Conservation (phyloP, 805 yeast genomes). For the Teunomyces aglyptinius region DNA sequence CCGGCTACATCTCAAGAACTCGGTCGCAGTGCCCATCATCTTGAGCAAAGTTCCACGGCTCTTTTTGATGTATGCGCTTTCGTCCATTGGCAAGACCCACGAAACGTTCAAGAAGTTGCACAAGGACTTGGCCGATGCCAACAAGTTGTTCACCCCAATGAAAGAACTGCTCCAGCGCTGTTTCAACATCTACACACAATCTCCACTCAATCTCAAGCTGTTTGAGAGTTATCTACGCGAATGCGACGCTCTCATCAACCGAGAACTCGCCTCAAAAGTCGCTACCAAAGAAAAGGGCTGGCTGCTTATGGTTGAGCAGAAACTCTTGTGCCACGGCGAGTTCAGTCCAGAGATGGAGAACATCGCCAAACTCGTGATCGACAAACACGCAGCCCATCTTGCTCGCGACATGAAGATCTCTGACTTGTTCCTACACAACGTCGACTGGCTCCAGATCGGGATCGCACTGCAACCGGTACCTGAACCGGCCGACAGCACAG, state of each 20-base stretch:
- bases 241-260: slow-evolving; percentile 42
- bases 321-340: slow-evolving; percentile 58
- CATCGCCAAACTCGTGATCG: slow-evolving; percentile 44
- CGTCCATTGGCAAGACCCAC: slow-evolving; percentile 62
- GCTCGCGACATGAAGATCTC: slow-evolving; percentile 48
- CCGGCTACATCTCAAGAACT: slow-evolving; percentile 26
- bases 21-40: slow-evolving; percentile 56
- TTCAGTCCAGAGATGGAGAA: slow-evolving; percentile 47
- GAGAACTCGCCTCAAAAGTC: slow-evolving; percentile 24
- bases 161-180: slow-evolving; percentile 51
- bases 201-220: slow-evolving; percentile 58
- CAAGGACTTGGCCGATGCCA: slow-evolving; percentile 45
- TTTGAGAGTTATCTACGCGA: slow-evolving; percentile 49
- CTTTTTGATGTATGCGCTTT: slow-evolving; percentile 61
- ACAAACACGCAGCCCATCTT: slow-evolving; percentile 44
- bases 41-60: slow-evolving; percentile 70
- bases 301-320: slow-evolving; percentile 56
- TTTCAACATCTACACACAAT: slow-evolving; percentile 45
- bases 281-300: slow-evolving; percentile 22
- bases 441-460: slow-evolving; percentile 59
- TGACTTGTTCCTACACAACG: slow-evolving; percentile 60
- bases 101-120: slow-evolving; percentile 57
- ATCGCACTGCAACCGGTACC: slow-evolving; percentile 7
- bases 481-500: neutral
- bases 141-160: slow-evolving; percentile 47